Conservation (phyloP, 1,284 basidiomycete species). For the Cutaneotrichosporon curvatum region DNA sequence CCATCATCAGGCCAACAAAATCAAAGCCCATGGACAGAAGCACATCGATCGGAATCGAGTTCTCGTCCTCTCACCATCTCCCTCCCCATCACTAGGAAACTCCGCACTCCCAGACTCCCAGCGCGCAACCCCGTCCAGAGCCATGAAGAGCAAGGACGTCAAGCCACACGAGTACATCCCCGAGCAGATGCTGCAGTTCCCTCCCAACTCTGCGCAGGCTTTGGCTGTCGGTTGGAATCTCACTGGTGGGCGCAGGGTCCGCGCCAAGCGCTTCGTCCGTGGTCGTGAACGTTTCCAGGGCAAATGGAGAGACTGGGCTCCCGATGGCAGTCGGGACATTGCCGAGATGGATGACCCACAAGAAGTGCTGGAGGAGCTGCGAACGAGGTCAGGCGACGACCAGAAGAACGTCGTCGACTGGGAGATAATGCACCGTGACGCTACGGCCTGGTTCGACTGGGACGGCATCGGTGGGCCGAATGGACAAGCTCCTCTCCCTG, state of each 20-base stretch:
- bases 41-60: constrained; percentile 38
- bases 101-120: constrained; percentile 11
- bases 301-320: constrained; percentile 41
- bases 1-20: constrained; percentile 31
- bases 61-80: constrained; percentile 38
- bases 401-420: constrained; percentile 30
- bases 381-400: constrained; percentile 2
- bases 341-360: constrained; percentile 42
- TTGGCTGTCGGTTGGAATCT: constrained; percentile 41
- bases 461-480: constrained; percentile 28
- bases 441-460: constrained; percentile 35
- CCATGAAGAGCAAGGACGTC: constrained; percentile 8
- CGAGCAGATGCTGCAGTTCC: constrained; percentile 40
- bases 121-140: constrained; percentile 1
- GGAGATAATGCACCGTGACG: constrained; percentile 22
- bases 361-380: constrained; percentile 21
- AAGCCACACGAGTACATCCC: constrained; percentile 32
- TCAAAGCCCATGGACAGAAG: constrained; percentile 37
- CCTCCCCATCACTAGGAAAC: constrained; percentile 22
- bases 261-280: constrained; percentile 36
- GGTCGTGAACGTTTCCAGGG: constrained; percentile 41
- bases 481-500: constrained; percentile 30
- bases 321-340: constrained; percentile 39
- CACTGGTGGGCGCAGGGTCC: constrained; percentile 39
- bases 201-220: constrained; percentile 35